These are phyloP conservation scores for Teunomyces pallodes DNA, from an alignment of 805 yeast genomes.

Conservation along the genomic window DNA sequence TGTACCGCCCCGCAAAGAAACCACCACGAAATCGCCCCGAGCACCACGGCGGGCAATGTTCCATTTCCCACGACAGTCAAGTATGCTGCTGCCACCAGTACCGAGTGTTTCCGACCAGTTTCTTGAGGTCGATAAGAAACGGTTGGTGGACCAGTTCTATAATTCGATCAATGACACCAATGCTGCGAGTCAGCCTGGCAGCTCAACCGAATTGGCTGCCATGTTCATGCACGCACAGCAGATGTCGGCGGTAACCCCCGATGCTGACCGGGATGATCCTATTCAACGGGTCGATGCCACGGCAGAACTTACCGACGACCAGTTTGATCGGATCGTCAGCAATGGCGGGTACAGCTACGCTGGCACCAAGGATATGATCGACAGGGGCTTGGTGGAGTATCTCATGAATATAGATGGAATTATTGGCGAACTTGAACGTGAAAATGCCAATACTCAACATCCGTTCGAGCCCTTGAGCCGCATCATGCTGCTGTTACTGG, in stretches of 20 bases:
- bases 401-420: conserved; percentile 27
- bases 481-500: conserved; percentile 3
- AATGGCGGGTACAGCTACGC: conserved; percentile 21
- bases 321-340: conserved; percentile 13
- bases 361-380: conserved; percentile 12
- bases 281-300: not conserved
- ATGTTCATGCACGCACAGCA: not conserved
- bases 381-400: conserved; percentile 26
- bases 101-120: not conserved
- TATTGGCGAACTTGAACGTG: conserved; percentile 12
- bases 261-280: not conserved
- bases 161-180: conserved; percentile 19
- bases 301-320: conserved; percentile 8
- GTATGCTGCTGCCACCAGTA: not conserved
- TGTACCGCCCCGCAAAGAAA: not conserved
- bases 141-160: conserved; percentile 43
- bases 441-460: not conserved
- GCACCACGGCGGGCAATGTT: not conserved
- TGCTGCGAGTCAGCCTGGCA: not conserved
- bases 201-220: not conserved
- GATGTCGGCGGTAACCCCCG: not conserved
- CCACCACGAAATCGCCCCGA: not conserved
- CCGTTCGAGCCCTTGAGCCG: conserved; percentile 7
- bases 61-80: not conserved
- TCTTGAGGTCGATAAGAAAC: conserved; percentile 22